Conservation (phyloP, 345 rosid species). For the Corchorus capsularis region DNA sequence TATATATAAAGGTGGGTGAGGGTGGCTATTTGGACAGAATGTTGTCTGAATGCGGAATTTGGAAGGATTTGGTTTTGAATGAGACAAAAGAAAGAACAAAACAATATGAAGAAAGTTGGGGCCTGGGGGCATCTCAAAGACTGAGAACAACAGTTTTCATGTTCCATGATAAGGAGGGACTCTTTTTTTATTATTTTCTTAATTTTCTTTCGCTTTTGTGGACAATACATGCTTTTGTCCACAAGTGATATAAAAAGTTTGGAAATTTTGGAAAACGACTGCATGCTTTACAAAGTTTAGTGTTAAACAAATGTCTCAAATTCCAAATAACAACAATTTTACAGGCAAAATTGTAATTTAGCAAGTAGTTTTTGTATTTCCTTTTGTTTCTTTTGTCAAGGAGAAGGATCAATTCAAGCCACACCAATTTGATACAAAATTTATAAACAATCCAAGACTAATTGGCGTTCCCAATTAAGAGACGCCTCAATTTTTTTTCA, state of each 20-base stretch:
- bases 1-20: constrained; percentile 1
- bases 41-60: constrained; percentile 34
- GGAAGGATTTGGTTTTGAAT: constrained; percentile 28
- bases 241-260: constrained; percentile 7
- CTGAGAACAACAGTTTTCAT: constrained; percentile 19
- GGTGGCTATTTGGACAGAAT: constrained; percentile 25
- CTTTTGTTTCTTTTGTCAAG: constrained; percentile 11
- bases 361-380: constrained; percentile 4
- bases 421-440: not conserved
- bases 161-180: constrained; percentile 16
- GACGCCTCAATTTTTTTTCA: too few relatives aligned
- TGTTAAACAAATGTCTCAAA: not conserved
- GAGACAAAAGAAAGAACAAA: constrained; percentile 33
- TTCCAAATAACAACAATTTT: not conserved
- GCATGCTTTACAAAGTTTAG: not conserved
- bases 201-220: constrained; percentile 7
- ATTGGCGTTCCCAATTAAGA: too few relatives aligned
- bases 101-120: constrained; percentile 26
- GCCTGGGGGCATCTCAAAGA: constrained; percentile 27
- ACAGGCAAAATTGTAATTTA: too few relatives aligned
- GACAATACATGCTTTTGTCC: constrained; percentile 21
- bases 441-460: too few relatives aligned
- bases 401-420: not conserved
- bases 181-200: not conserved
- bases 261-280: not conserved